Percentiles rank a stretch among this genome's conserved stretches.
These are phyloP conservation scores for Beauveria caledonica DNA, from an alignment of 2,329 filamentous ascomycete genomes.

Conservation along the genomic window DNA sequence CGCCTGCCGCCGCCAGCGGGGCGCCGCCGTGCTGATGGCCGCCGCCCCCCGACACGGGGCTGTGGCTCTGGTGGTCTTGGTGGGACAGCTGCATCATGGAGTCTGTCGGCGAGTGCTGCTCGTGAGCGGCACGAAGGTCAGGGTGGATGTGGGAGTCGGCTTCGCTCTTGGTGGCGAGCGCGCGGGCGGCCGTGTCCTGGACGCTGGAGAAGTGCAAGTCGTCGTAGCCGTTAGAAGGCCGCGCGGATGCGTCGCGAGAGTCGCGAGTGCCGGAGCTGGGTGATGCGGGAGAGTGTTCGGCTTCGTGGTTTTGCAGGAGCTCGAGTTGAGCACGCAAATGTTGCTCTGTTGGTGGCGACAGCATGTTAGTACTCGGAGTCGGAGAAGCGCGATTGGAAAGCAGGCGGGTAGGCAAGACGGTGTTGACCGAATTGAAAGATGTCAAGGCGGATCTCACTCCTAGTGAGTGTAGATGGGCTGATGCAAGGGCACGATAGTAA, in stretches of 20 bases:
- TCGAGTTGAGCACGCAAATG: constrained; percentile 37
- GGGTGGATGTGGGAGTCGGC: constrained; percentile 41
- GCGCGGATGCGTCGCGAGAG: constrained; percentile 14
- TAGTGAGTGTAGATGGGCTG: not conserved
- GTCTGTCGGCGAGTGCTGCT: constrained; percentile 18
- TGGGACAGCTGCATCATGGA: constrained; percentile 31
- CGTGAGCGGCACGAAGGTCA: constrained; percentile 30
- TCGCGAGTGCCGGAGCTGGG: constrained; percentile 3
- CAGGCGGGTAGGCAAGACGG: not conserved
- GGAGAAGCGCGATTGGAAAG: not conserved
- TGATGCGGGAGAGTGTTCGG: constrained; percentile 18
- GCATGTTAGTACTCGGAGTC: constrained; percentile 7
- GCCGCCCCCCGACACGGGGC: constrained; percentile 21
- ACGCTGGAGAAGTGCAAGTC: constrained; percentile 25
- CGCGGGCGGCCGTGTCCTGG: constrained; percentile 25
- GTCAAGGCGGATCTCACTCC: not conserved
- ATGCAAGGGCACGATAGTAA: not conserved
- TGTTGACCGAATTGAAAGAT: no score
- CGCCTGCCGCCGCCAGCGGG: constrained; percentile 18
- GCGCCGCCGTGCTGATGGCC: constrained; percentile 14
- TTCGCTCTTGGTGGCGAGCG: constrained; percentile 27
- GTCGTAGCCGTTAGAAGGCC: constrained; percentile 39
- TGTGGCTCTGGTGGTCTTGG: constrained; percentile 24
- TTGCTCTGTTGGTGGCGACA: constrained; percentile 26
- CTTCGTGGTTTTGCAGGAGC: constrained; percentile 33